Percentiles rank a stretch among this genome's conserved stretches.
Evolutionary conservation across 2,329 filamentous ascomycete genomes (phyloP).

Genomic region (Arthrobotrys sinensis): DNA sequence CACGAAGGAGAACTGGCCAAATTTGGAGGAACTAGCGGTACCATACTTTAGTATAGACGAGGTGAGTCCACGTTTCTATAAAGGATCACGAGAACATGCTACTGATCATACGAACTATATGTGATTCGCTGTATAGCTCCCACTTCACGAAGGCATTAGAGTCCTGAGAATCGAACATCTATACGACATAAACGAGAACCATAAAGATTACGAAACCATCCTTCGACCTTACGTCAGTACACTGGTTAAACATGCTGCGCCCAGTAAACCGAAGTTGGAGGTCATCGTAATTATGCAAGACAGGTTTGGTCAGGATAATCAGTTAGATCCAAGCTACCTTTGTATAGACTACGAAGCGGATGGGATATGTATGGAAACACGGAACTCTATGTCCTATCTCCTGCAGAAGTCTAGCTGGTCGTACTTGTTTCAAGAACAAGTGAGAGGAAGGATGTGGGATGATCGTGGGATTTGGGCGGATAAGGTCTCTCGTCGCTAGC

Average conservation of each 20-base stretch:
- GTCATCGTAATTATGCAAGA: slow-evolving; percentile 1
- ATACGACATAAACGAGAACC: not conserved
- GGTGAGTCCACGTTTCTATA: slow-evolving; percentile 6
- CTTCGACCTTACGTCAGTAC: not conserved
- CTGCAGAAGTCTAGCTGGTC: not conserved
- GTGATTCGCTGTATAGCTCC: not conserved
- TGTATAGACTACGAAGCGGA: not conserved
- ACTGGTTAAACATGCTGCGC: not conserved
- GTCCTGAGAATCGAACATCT: slow-evolving; percentile 9
- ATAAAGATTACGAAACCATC: not conserved
- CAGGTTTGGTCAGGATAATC: not conserved
- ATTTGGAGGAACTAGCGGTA: slow-evolving; percentile 36
- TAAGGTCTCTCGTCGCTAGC: not conserved
- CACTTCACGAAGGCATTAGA: not conserved
- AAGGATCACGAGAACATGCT: not conserved
- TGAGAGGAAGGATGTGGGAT: not conserved
- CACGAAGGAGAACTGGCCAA: slow-evolving; percentile 26
- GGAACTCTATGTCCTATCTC: not conserved
- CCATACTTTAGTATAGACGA: slow-evolving; percentile 13
- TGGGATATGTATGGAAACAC: not conserved
- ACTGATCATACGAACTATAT: not conserved
- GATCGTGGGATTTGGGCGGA: not conserved
- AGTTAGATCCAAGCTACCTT: not conserved
- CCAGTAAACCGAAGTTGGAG: not conserved
- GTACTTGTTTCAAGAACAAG: slow-evolving; percentile 3